phyloP scores from a whole-genome alignment of 495 filamentous ascomycete species.

The Hyaloscypha finlandica region DNA sequence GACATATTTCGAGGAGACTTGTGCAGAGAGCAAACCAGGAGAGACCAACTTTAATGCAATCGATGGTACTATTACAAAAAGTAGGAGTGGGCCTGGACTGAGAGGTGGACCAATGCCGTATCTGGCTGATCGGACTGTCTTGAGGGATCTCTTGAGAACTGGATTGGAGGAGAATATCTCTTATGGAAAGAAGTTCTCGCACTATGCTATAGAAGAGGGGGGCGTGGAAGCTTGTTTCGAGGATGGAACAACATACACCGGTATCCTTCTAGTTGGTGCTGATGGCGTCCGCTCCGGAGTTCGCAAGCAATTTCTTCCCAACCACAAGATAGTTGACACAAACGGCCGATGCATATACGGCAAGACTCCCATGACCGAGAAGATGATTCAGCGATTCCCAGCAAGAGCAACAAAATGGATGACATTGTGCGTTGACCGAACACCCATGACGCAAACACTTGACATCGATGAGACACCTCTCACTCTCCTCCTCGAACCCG shows the following conservation, averaged over 20 bases:
- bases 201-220: slow-evolving; percentile 30
- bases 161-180: slow-evolving; percentile 34
- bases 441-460: slow-evolving; percentile 11
- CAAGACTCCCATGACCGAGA: slow-evolving; percentile 34
- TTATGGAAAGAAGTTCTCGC: slow-evolving; percentile 37
- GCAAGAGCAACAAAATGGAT: slow-evolving; percentile 28
- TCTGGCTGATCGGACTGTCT: slow-evolving; percentile 12
- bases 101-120: background rate
- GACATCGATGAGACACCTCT: slow-evolving; percentile 16
- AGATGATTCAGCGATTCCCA: slow-evolving; percentile 27
- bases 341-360: slow-evolving; percentile 33
- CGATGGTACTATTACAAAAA: slow-evolving; percentile 3
- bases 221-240: slow-evolving; percentile 9
- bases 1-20: slow-evolving; percentile 18
- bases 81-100: background rate
- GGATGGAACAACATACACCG: slow-evolving; percentile 9
- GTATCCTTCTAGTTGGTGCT: slow-evolving; percentile 18
- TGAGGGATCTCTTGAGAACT: slow-evolving; percentile 8
- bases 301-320: slow-evolving; percentile 32
- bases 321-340: slow-evolving; percentile 33
- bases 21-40: slow-evolving; percentile 17
- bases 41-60: slow-evolving; percentile 26
- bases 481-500: slow-evolving; percentile 21
- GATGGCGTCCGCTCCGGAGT: slow-evolving; percentile 20
- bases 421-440: slow-evolving; percentile 32